phyloP scores from a whole-genome alignment of 768 basidiomycete genomes.

The Lactarius hengduanensis region DNA sequence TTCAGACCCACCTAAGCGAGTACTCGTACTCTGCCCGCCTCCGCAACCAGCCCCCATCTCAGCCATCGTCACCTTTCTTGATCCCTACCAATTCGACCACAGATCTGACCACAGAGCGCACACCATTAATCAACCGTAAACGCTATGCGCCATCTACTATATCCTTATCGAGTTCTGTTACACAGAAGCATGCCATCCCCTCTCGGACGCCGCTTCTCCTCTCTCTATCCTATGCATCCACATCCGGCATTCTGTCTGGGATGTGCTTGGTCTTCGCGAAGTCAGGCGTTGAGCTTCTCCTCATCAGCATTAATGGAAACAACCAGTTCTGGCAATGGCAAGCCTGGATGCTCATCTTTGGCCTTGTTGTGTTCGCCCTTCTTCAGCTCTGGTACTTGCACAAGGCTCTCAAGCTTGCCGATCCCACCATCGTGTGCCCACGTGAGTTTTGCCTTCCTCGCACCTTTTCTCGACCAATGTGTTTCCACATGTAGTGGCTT shows the following conservation, averaged over 20 bases:
- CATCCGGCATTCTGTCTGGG: conserved; percentile 85
- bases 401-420: conserved; percentile 73
- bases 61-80: conserved; percentile 34
- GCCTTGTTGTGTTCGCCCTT: conserved; percentile 70
- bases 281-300: conserved; percentile 84
- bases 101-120: conserved; percentile 44
- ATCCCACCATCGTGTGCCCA: conserved; percentile 85
- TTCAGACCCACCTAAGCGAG: conserved; percentile 71
- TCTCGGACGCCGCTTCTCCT: conserved; percentile 58
- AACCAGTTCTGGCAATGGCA: conserved; percentile 87
- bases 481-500: conserved; percentile 57
- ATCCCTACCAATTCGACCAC: conserved; percentile 31
- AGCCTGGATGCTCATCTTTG: conserved; percentile 75
- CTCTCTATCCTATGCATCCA: conserved; percentile 83
- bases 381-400: conserved; percentile 85
- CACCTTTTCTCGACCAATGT: neutral
- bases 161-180: conserved; percentile 20
- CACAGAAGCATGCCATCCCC: conserved; percentile 30
- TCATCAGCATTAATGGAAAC: conserved; percentile 70
- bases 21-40: conserved; percentile 51
- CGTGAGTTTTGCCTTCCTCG: conserved; percentile 44
- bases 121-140: conserved; percentile 52
- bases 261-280: conserved; percentile 94
- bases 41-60: conserved; percentile 40
- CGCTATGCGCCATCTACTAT: conserved; percentile 34